phyloP scores from a whole-genome alignment of 352 stramenopile genomes.

The Globisporangium camurandrum region DNA sequence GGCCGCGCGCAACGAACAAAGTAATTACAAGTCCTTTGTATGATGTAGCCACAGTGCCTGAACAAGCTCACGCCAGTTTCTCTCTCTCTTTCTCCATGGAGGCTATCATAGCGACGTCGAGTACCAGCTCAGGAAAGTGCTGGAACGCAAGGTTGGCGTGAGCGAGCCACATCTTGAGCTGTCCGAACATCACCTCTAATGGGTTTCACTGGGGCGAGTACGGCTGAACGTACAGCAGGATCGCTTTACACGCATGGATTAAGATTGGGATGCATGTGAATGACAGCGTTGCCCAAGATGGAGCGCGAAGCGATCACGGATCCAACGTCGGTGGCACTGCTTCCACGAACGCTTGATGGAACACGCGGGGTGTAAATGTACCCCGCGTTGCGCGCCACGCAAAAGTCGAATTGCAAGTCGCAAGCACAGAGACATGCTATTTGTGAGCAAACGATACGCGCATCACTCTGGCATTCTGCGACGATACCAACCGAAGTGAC shows the following conservation, averaged over 20 bases:
- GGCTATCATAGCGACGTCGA: constrained; percentile 10
- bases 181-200: constrained; percentile 16
- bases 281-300: constrained; percentile 14
- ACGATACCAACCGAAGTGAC: background rate
- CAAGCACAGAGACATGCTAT: background rate
- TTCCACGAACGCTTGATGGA: constrained; percentile 2
- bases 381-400: constrained; percentile 4
- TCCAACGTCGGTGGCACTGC: constrained; percentile 8
- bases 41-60: background rate
- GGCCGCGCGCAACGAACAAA: background rate
- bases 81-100: constrained; percentile 6
- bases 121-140: constrained; percentile 1
- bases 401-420: background rate
- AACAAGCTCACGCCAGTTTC: background rate
- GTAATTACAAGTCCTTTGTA: background rate
- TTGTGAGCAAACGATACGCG: background rate
- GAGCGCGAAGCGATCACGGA: constrained; percentile 12
- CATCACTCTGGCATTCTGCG: too few species aligned
- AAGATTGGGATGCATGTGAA: constrained; percentile 18
- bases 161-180: constrained; percentile 15
- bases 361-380: constrained; percentile 1
- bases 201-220: constrained; percentile 20
- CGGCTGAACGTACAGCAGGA: constrained; percentile 9
- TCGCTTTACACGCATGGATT: constrained; percentile 9
- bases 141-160: constrained; percentile 15